Evolutionary conservation across 371 early-diverging fungal species (phyloP).

Genomic region (Lichtheimia ramosa): DNA sequence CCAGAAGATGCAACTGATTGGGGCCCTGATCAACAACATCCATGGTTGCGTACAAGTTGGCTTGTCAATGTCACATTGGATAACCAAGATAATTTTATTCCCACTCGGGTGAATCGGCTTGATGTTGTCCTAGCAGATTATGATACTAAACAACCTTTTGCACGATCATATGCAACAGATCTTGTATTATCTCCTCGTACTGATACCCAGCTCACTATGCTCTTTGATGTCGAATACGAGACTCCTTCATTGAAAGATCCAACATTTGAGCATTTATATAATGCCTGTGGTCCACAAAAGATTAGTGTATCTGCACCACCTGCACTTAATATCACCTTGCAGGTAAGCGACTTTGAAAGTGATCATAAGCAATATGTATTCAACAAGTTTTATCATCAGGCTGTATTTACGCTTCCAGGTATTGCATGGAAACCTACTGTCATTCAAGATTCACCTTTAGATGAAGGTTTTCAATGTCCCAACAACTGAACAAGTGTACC

Average conservation of each 20-base stretch:
- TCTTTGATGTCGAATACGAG: constrained; percentile 17
- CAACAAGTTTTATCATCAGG: constrained; percentile 14
- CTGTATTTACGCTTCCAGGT: constrained; percentile 32
- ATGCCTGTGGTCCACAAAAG: constrained; percentile 28
- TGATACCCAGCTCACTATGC: constrained; percentile 5
- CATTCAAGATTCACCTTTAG: constrained; percentile 20
- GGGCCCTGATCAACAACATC: constrained; percentile 23
- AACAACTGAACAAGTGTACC: constrained; percentile 3
- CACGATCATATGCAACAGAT: background rate
- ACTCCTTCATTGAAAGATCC: constrained; percentile 18
- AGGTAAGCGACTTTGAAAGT: constrained; percentile 6
- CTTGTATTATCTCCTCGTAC: constrained; percentile 9
- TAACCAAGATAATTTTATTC: constrained; percentile 29
- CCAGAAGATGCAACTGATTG: constrained; percentile 18
- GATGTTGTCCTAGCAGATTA: constrained; percentile 18
- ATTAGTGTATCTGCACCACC: constrained; percentile 13
- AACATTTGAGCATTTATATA: constrained; percentile 26
- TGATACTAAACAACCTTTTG: constrained; percentile 16
- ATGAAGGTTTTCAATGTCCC: constrained; percentile 32
- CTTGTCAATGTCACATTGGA: constrained; percentile 30
- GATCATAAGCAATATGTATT: background rate
- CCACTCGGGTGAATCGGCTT: constrained; percentile 20
- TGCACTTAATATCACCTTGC: constrained; percentile 24
- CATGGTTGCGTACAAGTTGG: constrained; percentile 22
- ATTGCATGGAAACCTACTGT: constrained; percentile 35